These are phyloP conservation scores for Clausena lansium DNA, from an alignment of 345 rosid species.

Conservation along the genomic window DNA sequence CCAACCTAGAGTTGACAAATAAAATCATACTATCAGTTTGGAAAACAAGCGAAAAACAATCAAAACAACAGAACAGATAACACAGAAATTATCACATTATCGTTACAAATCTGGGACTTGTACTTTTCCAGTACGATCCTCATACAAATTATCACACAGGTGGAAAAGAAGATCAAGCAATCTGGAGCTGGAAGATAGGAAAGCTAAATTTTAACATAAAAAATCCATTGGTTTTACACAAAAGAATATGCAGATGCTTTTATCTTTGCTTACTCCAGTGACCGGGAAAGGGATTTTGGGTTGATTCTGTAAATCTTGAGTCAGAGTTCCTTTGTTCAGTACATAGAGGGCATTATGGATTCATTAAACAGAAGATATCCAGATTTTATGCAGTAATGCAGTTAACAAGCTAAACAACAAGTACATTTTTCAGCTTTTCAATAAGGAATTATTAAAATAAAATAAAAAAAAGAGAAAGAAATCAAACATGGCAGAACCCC, in stretches of 20 bases:
- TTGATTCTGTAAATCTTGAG: not conserved
- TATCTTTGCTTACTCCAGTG: not conserved
- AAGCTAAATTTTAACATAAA: not conserved
- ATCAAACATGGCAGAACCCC: not conserved
- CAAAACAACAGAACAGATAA: not conserved
- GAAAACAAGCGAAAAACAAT: slow-evolving; percentile 8
- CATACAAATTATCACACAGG: not conserved
- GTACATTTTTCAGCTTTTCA: not conserved
- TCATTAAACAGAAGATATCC: not conserved
- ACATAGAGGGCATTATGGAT: not conserved
- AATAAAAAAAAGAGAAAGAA: not conserved
- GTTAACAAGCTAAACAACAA: not conserved
- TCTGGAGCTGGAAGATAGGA: not conserved
- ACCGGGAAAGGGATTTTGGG: not conserved
- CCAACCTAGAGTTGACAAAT: slow-evolving; percentile 60
- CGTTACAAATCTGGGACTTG: not conserved
- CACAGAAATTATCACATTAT: not conserved
- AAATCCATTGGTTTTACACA: not conserved
- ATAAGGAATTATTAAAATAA: not conserved
- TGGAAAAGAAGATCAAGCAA: not conserved
- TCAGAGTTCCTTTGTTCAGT: not conserved
- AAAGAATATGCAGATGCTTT: not conserved
- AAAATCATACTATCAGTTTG: not conserved
- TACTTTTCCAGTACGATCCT: not conserved
- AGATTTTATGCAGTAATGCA: not conserved